Conservation (phyloP, 2,329 filamentous ascomycete genomes). For the Neopestalotiopsis clavispora region DNA sequence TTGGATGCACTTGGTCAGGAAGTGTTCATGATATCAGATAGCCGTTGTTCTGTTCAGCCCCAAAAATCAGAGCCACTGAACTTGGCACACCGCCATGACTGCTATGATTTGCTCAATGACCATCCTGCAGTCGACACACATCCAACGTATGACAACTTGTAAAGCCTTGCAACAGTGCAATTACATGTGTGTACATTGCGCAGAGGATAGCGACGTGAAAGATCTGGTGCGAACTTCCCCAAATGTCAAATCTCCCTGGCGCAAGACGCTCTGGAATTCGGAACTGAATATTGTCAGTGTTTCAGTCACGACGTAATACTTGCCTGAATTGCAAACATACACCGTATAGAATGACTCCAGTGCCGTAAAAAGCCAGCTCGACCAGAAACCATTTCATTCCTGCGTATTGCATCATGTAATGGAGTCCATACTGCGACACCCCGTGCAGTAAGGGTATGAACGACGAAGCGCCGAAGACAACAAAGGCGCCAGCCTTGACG, state of each 20-base stretch:
- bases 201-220: constrained; percentile 4
- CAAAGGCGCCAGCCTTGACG: constrained; percentile 69
- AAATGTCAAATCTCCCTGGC: not conserved
- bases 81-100: too few relatives aligned
- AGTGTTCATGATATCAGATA: too few relatives aligned
- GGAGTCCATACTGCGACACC: constrained; percentile 46
- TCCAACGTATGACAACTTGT: constrained; percentile 1
- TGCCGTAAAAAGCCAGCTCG: constrained; percentile 25
- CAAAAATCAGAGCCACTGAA: too few relatives aligned
- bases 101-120: too few relatives aligned
- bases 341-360: constrained; percentile 14
- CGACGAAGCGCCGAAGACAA: constrained; percentile 69
- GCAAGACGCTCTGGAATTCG: constrained; percentile 6
- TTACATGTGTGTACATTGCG: constrained; percentile 6
- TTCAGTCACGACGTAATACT: not conserved
- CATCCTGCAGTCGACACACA: not conserved
- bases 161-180: constrained; percentile 1
- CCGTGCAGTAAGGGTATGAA: constrained; percentile 68
- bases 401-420: constrained; percentile 23
- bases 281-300: not conserved
- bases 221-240: not conserved
- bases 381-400: constrained; percentile 27
- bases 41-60: too few relatives aligned
- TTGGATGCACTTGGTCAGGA: too few relatives aligned
- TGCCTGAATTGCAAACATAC: not conserved